phyloP scores from a whole-genome alignment of 306 rosid genomes.

The Quercus dentata region DNA sequence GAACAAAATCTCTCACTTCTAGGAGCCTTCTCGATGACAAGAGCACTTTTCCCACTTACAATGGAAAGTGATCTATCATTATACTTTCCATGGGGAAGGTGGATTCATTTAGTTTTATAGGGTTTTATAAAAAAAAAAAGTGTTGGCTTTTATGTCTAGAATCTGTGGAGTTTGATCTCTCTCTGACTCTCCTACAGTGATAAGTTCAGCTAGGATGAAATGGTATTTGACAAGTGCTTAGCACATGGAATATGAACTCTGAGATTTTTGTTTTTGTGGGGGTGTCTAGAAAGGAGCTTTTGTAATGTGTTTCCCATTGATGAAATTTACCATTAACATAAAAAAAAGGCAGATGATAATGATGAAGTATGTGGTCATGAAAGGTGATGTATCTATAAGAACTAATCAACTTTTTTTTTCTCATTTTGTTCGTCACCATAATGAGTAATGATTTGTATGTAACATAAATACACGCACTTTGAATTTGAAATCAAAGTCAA shows the following conservation, averaged over 20 bases:
- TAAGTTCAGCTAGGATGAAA: neutral
- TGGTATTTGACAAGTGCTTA: neutral
- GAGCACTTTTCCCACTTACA: constrained; percentile 5
- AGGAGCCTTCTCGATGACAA: constrained; percentile 21
- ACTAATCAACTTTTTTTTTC: no score
- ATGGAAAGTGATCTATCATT: constrained; percentile 6
- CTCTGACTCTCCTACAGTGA: neutral
- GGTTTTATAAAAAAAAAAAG: neutral
- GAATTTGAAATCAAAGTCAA: no score
- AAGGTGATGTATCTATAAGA: no score
- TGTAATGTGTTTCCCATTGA: no score
- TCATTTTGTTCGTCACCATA: no score
- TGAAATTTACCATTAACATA: no score
- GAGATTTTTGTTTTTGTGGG: neutral
- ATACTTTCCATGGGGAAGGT: constrained; percentile 7
- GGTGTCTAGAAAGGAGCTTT: no score
- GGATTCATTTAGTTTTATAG: neutral
- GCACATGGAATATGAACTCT: constrained; percentile 10
- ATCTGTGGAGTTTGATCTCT: neutral
- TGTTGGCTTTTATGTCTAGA: neutral
- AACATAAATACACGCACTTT: no score
- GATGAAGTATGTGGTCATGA: no score
- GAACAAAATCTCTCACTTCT: constrained; percentile 2
- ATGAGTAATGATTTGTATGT: no score
- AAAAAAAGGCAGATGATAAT: no score